Evolutionary conservation across 2,329 filamentous ascomycete genomes (phyloP), one percentile per base, ranked within the genome.

Genomic region (Phialophora chinensis): DNA sequence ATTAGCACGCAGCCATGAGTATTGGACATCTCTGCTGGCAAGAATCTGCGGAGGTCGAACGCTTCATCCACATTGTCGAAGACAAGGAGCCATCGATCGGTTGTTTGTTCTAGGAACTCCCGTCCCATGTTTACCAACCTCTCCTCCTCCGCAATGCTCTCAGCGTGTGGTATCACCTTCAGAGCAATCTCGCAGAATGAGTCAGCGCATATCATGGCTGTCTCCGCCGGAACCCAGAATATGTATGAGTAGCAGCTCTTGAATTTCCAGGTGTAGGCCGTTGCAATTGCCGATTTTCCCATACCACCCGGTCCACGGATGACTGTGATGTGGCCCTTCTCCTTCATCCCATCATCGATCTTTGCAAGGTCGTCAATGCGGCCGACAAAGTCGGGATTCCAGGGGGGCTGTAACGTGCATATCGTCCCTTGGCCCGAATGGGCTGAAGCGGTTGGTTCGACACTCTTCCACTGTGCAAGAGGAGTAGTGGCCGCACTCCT

Each of bases 191-290:
- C 23, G 31, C 53, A 31, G 53, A 56, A 56, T 4, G 53, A 56
- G 29, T 56, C 53, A 7, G 53, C 31, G n/a, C 53, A 56, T 17
- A 56, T 31, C 53, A 56, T 56, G 53, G 53, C 53, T 11, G 53
- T 56, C 31, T 56, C 53, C 12, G 53, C 53, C 4, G 53, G 49
- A 33, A 56, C 53, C 53, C 53, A 56, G 31, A 56, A 56, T 6
- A 56, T 56, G 27, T 56, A 56, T 7, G 53, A 56, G 27, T 33
- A 56, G 29, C 25, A 56, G 31, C 53, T 56, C 29, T 56, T 56
- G 29, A 56, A 56, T 35, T 56, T 56, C 53, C 53, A 56, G 12
- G 53, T 56, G 53, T 56, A 56, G 29, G 53, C 53, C 35, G 53
- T 56, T 12, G 53, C 53, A 12, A 56, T 31, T 7, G 53, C 53